Evolutionary conservation across 148 eudicot genomes (phyloP).

Genomic region (Rhododendron griersonianum): DNA sequence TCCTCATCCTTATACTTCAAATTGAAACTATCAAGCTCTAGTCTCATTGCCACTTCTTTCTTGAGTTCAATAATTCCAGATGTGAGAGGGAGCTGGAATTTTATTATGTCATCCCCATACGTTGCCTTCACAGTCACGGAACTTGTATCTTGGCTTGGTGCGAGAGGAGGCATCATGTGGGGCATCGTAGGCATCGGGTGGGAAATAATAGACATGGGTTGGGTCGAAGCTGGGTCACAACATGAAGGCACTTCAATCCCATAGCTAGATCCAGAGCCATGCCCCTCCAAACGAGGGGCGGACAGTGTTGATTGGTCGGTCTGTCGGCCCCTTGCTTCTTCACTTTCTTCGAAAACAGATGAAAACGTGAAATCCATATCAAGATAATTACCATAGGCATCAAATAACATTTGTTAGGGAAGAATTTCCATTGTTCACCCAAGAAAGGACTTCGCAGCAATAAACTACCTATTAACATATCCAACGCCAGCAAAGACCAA

Average conservation of each 20-base stretch:
- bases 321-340: too few species aligned
- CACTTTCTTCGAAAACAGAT: too few species aligned
- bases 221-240: not conserved
- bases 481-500: too few species aligned
- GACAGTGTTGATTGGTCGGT: not conserved
- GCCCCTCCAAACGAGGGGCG: not conserved
- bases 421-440: too few species aligned
- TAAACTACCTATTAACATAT: too few species aligned
- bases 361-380: too few species aligned
- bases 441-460: too few species aligned
- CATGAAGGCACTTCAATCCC: not conserved
- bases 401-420: too few species aligned
- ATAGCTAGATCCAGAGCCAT: not conserved
- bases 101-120: not conserved
- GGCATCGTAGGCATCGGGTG: not conserved
- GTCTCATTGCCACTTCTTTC: too few species aligned
- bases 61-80: too few species aligned
- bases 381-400: too few species aligned
- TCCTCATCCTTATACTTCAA: not conserved
- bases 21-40: not conserved
- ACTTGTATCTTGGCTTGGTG: not conserved
- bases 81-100: not conserved
- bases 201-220: not conserved
- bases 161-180: not conserved
- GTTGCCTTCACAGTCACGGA: not conserved